Percentiles rank a stretch among this genome's conserved stretches.
These are phyloP conservation scores for Fusarium nygamai DNA, from an alignment of 2,329 filamentous ascomycete species.

Conservation along the genomic window DNA sequence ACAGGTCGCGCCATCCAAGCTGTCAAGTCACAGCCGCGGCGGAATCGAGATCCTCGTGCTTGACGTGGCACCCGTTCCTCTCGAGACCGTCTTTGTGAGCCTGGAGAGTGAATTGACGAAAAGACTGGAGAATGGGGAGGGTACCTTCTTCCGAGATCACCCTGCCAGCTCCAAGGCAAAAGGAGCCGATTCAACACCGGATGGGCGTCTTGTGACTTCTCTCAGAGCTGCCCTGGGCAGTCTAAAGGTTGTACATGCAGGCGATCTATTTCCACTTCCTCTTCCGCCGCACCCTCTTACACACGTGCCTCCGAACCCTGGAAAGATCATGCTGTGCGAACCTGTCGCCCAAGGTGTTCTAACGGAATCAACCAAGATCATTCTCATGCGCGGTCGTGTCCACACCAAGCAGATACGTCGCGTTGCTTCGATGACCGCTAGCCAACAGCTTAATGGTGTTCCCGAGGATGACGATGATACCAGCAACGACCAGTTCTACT, in stretches of 20 bases:
- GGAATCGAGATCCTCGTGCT: constrained; percentile 86
- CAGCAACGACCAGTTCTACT: constrained; percentile 91
- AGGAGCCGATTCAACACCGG: constrained; percentile 52
- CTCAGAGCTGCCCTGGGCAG: constrained; percentile 79
- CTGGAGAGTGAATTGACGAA: constrained; percentile 83
- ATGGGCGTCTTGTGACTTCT: constrained; percentile 70
- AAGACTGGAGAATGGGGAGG: constrained; percentile 84
- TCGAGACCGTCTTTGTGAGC: constrained; percentile 88
- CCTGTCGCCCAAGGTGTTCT: constrained; percentile 90
- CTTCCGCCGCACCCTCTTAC: constrained; percentile 87
- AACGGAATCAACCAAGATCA: constrained; percentile 80
- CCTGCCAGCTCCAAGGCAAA: constrained; percentile 55
- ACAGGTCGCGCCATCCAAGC: constrained; percentile 78
- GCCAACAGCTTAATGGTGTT: constrained; percentile 63
- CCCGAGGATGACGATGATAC: constrained; percentile 78
- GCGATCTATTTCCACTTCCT: constrained; percentile 81
- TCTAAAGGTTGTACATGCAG: constrained; percentile 81
- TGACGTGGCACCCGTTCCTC: constrained; percentile 79
- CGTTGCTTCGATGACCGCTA: constrained; percentile 56
- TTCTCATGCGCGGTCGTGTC: constrained; percentile 74
- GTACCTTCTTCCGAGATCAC: constrained; percentile 78
- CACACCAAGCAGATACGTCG: constrained; percentile 63
- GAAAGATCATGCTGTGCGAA: constrained; percentile 91
- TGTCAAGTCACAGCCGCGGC: constrained; percentile 75
- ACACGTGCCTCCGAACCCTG: constrained; percentile 83